Evolutionary conservation across 352 stramenopile species (phyloP).

Genomic region (Phytophthora tubulina): DNA sequence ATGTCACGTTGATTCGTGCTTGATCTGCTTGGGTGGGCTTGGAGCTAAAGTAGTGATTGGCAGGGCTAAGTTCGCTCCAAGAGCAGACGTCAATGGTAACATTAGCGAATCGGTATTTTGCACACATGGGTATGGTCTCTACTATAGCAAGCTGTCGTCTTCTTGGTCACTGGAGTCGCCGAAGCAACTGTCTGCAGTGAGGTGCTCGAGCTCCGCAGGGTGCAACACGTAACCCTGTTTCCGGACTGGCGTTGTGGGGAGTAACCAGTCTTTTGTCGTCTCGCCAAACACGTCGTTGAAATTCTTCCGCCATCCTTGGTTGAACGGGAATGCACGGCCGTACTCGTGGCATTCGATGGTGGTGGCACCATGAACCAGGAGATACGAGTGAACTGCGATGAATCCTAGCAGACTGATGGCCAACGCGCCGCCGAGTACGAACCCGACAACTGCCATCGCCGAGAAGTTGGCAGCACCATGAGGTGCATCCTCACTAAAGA

Average conservation of each 20-base stretch:
- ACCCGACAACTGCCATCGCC: conserved; percentile 66
- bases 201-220: conserved; percentile 56
- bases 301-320: conserved; percentile 72
- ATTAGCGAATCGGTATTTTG: conserved; percentile 27
- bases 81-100: not conserved
- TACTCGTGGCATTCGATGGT: conserved; percentile 88
- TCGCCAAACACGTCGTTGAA: conserved; percentile 63
- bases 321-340: conserved; percentile 70
- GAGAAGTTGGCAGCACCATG: conserved; percentile 42
- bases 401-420: conserved; percentile 79
- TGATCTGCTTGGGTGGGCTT: conserved; percentile 9
- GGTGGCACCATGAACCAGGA: conserved; percentile 72
- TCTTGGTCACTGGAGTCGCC: conserved; percentile 58
- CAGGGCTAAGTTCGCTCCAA: conserved; percentile 20
- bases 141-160: conserved; percentile 68
- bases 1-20: not conserved
- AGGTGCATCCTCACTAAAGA: conserved; percentile 34
- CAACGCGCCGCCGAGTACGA: conserved; percentile 76
- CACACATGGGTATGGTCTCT: conserved; percentile 16
- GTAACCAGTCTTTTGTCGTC: conserved; percentile 60
- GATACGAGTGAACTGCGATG: conserved; percentile 74
- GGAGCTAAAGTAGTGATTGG: conserved; percentile 1
- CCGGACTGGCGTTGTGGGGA: conserved; percentile 47
- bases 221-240: conserved; percentile 46
- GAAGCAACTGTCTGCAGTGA: conserved; percentile 57